Evolutionary conservation across 495 filamentous ascomycete species (phyloP), one percentile per base, ranked within the genome.

Genomic region (Trichoderma asperelloides): DNA sequence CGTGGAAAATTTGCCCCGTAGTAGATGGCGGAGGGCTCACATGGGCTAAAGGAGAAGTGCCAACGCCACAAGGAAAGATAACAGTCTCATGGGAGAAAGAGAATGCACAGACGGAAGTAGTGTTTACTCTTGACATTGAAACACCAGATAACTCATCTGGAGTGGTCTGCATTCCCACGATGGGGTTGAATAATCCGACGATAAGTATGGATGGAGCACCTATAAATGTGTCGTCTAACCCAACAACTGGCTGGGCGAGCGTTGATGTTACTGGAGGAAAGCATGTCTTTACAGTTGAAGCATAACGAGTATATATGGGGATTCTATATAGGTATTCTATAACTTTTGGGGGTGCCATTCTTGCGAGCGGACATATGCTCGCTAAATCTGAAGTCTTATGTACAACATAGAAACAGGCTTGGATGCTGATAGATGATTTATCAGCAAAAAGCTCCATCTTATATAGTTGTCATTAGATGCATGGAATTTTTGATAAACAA

Each of bases 21-120:
- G 72, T 73, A 8, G 70, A 69, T 37, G 69, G 74, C 30, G 72
- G 68, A 9, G 55, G 55, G 11, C 47, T 76, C 45, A 71, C 69
- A 0, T 82, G 79, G 79, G 78, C 78, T 11, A 74, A 69, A 37
- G 80, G 80, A 4, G 65, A 74, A 18, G 77, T 81, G 5, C 76
- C 76, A 1, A 79, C 77, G 0, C 76, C 76, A 8, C 65, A 75
- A 21, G 79, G 79, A 4, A 69, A 70, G 3, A 70, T 81, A 18
- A 57, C 51, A 12, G 78, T 81, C 0, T 67, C 68, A 18, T 81
- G 78, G 79, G 67, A 72, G 28, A 76, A 2, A 15, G 13, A 41
- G 8, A 33, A 64, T 23, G 33, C n/a, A 16, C 25, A 60, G 30
- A 28, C 55, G 3, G 67, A 40, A 63, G 66, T 28, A 23, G 49